phyloP scores from a whole-genome alignment of 2,329 filamentous ascomycete species.

The Stagonosporopsis chrysanthemi region DNA sequence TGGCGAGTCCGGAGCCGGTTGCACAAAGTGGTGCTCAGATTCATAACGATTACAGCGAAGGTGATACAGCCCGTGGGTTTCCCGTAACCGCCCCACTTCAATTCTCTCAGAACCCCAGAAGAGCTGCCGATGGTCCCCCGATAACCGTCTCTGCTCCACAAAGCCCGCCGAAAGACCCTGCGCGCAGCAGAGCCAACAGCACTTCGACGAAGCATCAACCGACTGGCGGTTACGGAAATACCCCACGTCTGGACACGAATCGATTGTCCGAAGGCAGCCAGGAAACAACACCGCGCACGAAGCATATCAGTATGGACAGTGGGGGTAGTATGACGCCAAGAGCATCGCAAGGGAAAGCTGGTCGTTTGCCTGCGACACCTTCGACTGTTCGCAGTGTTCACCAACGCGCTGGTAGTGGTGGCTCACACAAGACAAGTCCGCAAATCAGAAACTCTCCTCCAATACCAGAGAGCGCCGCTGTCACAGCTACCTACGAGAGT shows the following conservation, averaged over 20 bases:
- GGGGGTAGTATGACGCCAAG: constrained; percentile 44
- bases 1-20: constrained; percentile 40
- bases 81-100: constrained; percentile 27
- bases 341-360: constrained; percentile 38
- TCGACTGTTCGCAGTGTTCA: constrained; percentile 43
- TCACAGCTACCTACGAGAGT: constrained; percentile 34
- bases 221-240: constrained; percentile 35
- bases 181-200: constrained; percentile 42
- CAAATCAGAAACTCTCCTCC: constrained; percentile 35
- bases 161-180: constrained; percentile 26
- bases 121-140: constrained; percentile 38
- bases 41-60: constrained; percentile 9
- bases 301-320: constrained; percentile 41
- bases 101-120: constrained; percentile 32
- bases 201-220: constrained; percentile 33
- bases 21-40: constrained; percentile 22
- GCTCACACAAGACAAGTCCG: constrained; percentile 40
- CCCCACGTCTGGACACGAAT: constrained; percentile 36
- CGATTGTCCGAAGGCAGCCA: constrained; percentile 38
- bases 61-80: constrained; percentile 21
- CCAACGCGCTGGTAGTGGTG: constrained; percentile 35
- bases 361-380: constrained; percentile 44
- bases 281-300: constrained; percentile 43
- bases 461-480: constrained; percentile 41
- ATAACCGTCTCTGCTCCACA: constrained; percentile 31